Percentiles rank a stretch among this genome's conserved stretches.
Evolutionary conservation across 768 basidiomycete genomes (phyloP).

Genomic region (Xerocomellus intermedius): DNA sequence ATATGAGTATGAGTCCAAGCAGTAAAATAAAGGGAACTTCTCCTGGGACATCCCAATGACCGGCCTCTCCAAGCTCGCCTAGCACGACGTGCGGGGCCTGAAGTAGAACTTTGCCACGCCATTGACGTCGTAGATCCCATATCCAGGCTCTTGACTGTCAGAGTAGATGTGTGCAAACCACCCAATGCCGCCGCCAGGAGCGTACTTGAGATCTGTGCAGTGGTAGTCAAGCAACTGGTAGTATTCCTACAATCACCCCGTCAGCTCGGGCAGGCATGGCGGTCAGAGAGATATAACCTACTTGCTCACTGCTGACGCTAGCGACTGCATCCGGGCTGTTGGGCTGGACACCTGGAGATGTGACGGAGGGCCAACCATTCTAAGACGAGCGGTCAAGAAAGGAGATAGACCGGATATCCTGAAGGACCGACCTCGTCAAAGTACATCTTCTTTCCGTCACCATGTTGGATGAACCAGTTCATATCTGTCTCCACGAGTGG

Average conservation of each 20-base stretch:
- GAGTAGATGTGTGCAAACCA: slow-evolving; percentile 85
- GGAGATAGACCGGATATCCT: neutral
- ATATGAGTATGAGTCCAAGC: neutral
- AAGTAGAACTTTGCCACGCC: slow-evolving; percentile 62
- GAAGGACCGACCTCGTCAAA: slow-evolving; percentile 54
- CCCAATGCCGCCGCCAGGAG: slow-evolving; percentile 61
- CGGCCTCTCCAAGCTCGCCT: neutral
- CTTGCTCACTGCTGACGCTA: slow-evolving; percentile 59
- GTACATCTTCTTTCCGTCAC: slow-evolving; percentile 71
- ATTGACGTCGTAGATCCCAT: slow-evolving; percentile 57
- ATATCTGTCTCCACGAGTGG: slow-evolving; percentile 57
- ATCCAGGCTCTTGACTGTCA: slow-evolving; percentile 63
- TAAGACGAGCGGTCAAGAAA: slow-evolving; percentile 24
- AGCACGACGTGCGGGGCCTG: slow-evolving; percentile 62
- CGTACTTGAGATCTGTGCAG: slow-evolving; percentile 60
- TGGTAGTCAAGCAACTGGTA: slow-evolving; percentile 60
- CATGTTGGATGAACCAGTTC: slow-evolving; percentile 65
- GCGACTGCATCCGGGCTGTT: slow-evolving; percentile 64
- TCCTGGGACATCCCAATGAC: neutral
- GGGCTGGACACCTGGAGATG: slow-evolving; percentile 58
- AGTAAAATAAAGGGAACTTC: neutral
- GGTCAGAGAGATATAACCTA: slow-evolving; percentile 26
- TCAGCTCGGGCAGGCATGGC: neutral
- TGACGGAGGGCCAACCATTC: slow-evolving; percentile 79
- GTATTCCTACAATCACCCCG: slow-evolving; percentile 40